Evolutionary conservation across 2,329 filamentous ascomycete genomes (phyloP).

Genomic region (Diaporthe citrichinensis): DNA sequence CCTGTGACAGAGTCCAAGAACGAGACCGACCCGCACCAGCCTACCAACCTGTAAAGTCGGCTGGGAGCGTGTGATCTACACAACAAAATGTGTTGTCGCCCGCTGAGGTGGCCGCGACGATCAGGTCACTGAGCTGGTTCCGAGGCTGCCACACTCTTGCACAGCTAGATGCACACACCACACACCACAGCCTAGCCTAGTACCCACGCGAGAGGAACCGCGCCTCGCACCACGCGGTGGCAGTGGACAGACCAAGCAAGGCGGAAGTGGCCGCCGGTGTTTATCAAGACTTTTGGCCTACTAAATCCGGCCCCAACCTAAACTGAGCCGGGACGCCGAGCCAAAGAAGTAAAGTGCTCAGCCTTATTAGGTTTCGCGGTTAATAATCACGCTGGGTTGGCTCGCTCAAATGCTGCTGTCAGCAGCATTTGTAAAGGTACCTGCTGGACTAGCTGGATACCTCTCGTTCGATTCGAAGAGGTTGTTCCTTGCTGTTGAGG

Average conservation of each 20-base stretch:
- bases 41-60: background rate
- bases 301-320: constrained; percentile 18
- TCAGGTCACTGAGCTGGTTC: constrained; percentile 26
- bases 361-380: constrained; percentile 25
- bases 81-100: constrained; percentile 18
- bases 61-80: constrained; percentile 30
- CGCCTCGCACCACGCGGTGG: constrained; percentile 19
- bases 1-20: constrained; percentile 4
- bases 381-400: background rate
- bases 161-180: background rate
- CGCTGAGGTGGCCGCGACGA: constrained; percentile 35
- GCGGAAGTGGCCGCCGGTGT: constrained; percentile 29
- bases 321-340: constrained; percentile 18
- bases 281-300: constrained; percentile 7
- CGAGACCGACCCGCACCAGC: constrained; percentile 8
- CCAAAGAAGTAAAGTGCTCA: constrained; percentile 20
- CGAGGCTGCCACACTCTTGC: constrained; percentile 5
- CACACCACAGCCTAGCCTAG: background rate
- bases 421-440: constrained; percentile 14
- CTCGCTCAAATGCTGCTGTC: constrained; percentile 20
- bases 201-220: background rate
- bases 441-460: background rate
- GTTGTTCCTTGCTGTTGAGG: background rate
- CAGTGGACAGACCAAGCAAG: constrained; percentile 12
- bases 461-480: background rate